Percentiles rank a stretch among this genome's conserved stretches.
Evolutionary conservation across 352 stramenopile genomes (phyloP).

Genomic region (Phytophthora lateralis): DNA sequence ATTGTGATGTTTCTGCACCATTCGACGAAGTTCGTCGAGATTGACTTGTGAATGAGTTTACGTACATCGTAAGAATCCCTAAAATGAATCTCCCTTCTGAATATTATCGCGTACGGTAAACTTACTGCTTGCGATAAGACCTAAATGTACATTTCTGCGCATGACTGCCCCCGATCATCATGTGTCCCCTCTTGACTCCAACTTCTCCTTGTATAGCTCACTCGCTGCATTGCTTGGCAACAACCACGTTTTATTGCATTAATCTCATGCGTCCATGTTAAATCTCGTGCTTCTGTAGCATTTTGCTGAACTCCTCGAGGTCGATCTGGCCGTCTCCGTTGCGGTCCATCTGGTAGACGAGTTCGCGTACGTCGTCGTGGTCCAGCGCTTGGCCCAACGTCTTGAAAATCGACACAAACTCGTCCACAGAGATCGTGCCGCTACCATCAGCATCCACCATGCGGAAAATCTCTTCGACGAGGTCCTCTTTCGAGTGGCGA

Average conservation of each 20-base stretch:
- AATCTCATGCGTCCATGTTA: not conserved
- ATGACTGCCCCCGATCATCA: too few species aligned
- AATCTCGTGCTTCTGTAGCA: constrained; percentile 79
- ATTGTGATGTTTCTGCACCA: constrained; percentile 15
- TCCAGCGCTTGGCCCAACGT: constrained; percentile 71
- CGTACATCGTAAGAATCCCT: not conserved
- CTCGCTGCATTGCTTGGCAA: too few species aligned
- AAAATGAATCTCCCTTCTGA: not conserved
- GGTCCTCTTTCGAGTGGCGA: constrained; percentile 55
- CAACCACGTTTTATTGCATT: too few species aligned
- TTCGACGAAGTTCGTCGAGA: constrained; percentile 3
- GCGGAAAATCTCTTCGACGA: constrained; percentile 73
- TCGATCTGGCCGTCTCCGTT: constrained; percentile 82
- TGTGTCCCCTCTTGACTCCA: too few species aligned
- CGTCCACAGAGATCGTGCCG: constrained; percentile 71
- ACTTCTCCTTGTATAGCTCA: too few species aligned
- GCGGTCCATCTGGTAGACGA: constrained; percentile 78
- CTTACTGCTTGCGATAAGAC: too few species aligned
- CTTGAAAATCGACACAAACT: constrained; percentile 79
- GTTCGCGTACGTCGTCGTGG: constrained; percentile 73
- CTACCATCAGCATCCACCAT: constrained; percentile 72
- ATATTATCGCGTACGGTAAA: too few species aligned
- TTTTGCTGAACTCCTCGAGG: constrained; percentile 71
- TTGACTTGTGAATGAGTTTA: not conserved
- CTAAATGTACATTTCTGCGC: too few species aligned